Base-by-base conservation (phyloP, 2,329 filamentous ascomycete genomes). In the Colletotrichum sp. region DNA sequence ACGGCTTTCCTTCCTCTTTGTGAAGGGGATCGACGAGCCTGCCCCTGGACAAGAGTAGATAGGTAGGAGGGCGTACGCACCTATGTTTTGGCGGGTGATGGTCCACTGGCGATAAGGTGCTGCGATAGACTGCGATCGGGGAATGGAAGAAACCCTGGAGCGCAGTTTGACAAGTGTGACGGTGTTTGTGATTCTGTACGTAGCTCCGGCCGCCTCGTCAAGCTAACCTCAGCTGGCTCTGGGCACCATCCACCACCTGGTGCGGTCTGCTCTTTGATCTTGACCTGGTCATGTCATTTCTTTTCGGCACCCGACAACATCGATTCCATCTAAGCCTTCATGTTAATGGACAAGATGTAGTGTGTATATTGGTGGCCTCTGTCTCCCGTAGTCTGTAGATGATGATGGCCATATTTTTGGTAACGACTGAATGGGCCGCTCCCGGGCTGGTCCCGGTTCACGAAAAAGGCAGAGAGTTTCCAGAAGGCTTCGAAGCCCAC, bases 401-500 rank as follows among this genome's bases (percentile, higher is more conserved):
- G 18, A 73, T 55, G 36, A 22, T 13, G 22, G 28, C 28, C 12
- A n/a, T 44, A 30, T 73, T 62, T 68, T 72, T 26, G 30, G 26
- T 30, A 39, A 32, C n/a, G 30, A 26, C 32, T 28, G 36, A 13
- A 13, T 64, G 39, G n/a, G 44, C 22, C 30, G 15, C 16, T 64
- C 26, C 44, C 52, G 44, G 67, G 44, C 32, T 26, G 26, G 22
- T 44, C 68, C 65, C 10, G 24, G 32, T 36, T 34, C 15, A 24
- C 64, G 36, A 26, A 28, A 24, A n/a, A 8, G 60, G 60, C 32
- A 22, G 55, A 30, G 52, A 60, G 55, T 63, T 75, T 71, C 68
- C 48, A 75, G 67, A 75, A 75, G 68, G 16, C 59, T 65, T 71
- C 68, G 28, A 68, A 48, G 28, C 52, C 55, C 34, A 52, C 64